These are phyloP conservation scores for Leccinum ochraceum DNA, from an alignment of 768 basidiomycete species.

Conservation along the genomic window DNA sequence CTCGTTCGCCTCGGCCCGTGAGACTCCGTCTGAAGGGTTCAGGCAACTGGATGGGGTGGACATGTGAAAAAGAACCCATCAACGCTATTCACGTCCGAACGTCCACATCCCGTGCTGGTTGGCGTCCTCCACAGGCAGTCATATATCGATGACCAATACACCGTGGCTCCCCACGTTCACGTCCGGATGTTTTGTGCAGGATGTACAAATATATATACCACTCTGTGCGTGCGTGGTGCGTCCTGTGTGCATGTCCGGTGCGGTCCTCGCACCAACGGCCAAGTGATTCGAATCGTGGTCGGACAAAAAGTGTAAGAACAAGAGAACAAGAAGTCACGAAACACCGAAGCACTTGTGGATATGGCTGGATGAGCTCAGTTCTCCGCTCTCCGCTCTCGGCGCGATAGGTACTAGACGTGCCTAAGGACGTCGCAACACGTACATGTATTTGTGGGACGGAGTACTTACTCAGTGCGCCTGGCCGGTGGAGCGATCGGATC, in stretches of 20 bases:
- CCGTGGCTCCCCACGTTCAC: constrained; percentile 13
- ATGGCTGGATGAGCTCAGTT: neutral
- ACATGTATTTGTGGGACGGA: neutral
- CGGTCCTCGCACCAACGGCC: neutral
- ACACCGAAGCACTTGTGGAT: neutral
- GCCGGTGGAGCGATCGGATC: neutral
- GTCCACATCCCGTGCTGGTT: neutral
- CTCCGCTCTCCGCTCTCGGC: neutral
- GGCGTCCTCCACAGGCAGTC: neutral
- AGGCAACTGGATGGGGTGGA: neutral
- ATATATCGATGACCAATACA: neutral
- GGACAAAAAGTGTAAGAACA: neutral
- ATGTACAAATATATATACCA: neutral
- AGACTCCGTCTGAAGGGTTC: neutral
- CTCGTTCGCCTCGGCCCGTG: neutral
- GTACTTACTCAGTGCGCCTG: neutral
- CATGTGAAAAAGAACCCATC: neutral
- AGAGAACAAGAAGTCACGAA: neutral
- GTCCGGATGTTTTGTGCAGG: neutral
- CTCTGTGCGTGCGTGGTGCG: neutral
- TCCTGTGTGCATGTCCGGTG: neutral
- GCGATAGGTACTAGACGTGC: neutral
- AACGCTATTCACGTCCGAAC: neutral
- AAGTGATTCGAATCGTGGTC: neutral
- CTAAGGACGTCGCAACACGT: neutral